phyloP scores from a whole-genome alignment of 2,329 filamentous ascomycete species.

The Fusarium illudens region DNA sequence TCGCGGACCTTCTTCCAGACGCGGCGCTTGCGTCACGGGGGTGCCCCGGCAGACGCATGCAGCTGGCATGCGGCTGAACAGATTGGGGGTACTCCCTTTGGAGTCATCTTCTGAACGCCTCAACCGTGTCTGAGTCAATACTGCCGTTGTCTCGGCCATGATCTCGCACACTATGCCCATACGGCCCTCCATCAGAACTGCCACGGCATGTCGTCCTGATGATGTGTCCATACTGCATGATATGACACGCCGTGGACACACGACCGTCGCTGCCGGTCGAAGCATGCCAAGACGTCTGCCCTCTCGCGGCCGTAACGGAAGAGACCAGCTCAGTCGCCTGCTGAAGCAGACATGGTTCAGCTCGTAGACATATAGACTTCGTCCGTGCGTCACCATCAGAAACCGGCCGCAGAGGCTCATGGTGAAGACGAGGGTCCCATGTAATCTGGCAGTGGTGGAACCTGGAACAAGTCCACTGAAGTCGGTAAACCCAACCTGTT shows the following conservation, averaged over 20 bases:
- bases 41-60: slow-evolving; percentile 39
- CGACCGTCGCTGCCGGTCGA: slow-evolving; percentile 59
- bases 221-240: slow-evolving; percentile 71
- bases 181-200: slow-evolving; percentile 66
- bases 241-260: slow-evolving; percentile 65
- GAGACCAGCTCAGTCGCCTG: slow-evolving; percentile 37
- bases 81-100: slow-evolving; percentile 3
- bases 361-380: slow-evolving; percentile 65
- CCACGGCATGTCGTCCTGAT: slow-evolving; percentile 62
- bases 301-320: slow-evolving; percentile 37
- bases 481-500: slow-evolving; percentile 46
- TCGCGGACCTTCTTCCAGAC: slow-evolving; percentile 45
- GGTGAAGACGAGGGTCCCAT: slow-evolving; percentile 52
- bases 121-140: slow-evolving; percentile 11
- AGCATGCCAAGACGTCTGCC: slow-evolving; percentile 43
- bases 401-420: slow-evolving; percentile 67
- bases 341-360: slow-evolving; percentile 48
- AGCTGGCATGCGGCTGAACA: slow-evolving; percentile 3
- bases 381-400: slow-evolving; percentile 62
- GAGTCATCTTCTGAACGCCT: slow-evolving; percentile 19
- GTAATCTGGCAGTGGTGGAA: slow-evolving; percentile 35
- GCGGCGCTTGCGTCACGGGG: slow-evolving; percentile 35
- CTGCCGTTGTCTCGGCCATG: slow-evolving; percentile 29
- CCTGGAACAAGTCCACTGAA: slow-evolving; percentile 47
- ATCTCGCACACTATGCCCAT: slow-evolving; percentile 69